phyloP scores from a whole-genome alignment of 2,329 filamentous ascomycete genomes.

The Chaetomium strumarium region DNA sequence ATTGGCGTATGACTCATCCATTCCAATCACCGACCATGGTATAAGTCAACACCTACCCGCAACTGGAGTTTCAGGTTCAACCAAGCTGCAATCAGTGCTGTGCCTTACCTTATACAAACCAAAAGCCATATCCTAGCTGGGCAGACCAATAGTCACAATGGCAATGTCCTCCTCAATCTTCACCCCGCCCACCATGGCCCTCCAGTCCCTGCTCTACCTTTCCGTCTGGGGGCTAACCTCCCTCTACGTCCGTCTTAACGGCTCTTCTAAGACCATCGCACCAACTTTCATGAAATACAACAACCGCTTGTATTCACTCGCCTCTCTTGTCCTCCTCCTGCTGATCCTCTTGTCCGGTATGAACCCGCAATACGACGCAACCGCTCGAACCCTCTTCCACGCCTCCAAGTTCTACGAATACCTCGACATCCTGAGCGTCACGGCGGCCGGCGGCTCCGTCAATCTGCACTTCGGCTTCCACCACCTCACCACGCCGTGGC shows the following conservation, averaged over 20 bases:
- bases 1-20: too few relatives aligned
- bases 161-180: background rate
- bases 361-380: background rate
- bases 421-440: background rate
- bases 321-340: background rate
- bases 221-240: background rate
- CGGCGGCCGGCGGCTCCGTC: background rate
- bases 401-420: constrained; percentile 3
- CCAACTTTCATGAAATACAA: background rate
- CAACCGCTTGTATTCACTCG: background rate
- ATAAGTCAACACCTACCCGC: too few relatives aligned
- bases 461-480: background rate
- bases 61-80: too few relatives aligned
- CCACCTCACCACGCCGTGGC: constrained; percentile 3
- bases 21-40: too few relatives aligned
- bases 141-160: too few relatives aligned
- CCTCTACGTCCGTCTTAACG: background rate
- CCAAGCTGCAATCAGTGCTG: too few relatives aligned
- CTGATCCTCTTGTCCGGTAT: background rate
- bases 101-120: too few relatives aligned
- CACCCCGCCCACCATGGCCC: background rate
- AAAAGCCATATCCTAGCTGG: too few relatives aligned
- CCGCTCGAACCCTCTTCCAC: background rate
- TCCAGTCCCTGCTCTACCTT: background rate
- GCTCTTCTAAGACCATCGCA: background rate